These are phyloP conservation scores for Dactylellina parvicollis DNA, from an alignment of 2,329 filamentous ascomycete genomes.

Conservation along the genomic window DNA sequence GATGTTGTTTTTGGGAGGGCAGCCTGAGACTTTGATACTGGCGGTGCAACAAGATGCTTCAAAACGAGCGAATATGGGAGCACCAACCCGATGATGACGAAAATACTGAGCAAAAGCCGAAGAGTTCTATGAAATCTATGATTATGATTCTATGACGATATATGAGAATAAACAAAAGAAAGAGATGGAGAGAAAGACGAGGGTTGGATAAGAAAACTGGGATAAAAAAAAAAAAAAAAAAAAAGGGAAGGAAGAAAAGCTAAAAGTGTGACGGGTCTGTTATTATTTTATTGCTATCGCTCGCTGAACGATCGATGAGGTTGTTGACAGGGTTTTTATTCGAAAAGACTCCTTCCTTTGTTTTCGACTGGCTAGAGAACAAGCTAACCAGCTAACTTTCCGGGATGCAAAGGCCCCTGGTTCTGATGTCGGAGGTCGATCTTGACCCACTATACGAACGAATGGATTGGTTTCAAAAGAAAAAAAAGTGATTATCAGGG, in stretches of 20 bases:
- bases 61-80: constrained; percentile 40
- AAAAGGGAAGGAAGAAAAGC: constrained; percentile 8
- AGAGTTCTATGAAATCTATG: background rate
- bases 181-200: constrained; percentile 24
- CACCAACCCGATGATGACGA: constrained; percentile 38
- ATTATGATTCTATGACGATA: constrained; percentile 16
- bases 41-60: background rate
- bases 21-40: background rate
- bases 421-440: constrained; percentile 33
- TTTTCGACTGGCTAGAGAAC: background rate
- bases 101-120: constrained; percentile 16
- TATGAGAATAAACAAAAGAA: constrained; percentile 22
- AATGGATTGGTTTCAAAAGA: constrained; percentile 4
- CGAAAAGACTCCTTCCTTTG: constrained; percentile 23
- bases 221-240: constrained; percentile 7
- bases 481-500: constrained; percentile 20
- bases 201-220: constrained; percentile 35
- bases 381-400: background rate
- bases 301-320: constrained; percentile 9
- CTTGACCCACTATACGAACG: constrained; percentile 19
- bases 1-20: background rate
- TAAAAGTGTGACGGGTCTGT: background rate
- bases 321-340: constrained; percentile 3
- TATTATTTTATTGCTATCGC: too few species aligned
- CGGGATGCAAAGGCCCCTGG: constrained; percentile 35